Conservation (phyloP, 768 basidiomycete genomes). For the Suillus alpinus region DNA sequence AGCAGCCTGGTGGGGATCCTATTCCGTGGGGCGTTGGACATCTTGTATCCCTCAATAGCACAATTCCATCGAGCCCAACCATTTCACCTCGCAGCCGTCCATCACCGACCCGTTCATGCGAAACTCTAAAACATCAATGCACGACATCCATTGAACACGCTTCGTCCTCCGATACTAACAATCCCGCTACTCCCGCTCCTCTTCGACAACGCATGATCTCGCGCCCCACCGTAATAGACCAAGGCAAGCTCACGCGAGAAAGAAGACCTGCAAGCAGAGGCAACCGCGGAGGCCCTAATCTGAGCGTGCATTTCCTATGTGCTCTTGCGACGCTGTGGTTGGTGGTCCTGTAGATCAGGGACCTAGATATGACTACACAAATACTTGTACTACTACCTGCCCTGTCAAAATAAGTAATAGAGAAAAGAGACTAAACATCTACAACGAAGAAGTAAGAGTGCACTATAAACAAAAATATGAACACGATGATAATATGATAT, state of each 20-base stretch:
- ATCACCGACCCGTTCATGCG: neutral
- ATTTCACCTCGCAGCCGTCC: neutral
- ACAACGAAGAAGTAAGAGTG: constrained; percentile 6
- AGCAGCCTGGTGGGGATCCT: constrained; percentile 33
- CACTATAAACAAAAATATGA: constrained; percentile 7
- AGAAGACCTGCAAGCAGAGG: neutral
- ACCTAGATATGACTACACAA: neutral
- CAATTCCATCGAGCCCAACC: neutral
- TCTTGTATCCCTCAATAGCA: constrained; percentile 1
- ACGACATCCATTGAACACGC: neutral
- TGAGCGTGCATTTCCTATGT: neutral
- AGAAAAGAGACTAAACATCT: constrained; percentile 9
- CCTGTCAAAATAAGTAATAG: neutral
- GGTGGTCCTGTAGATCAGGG: neutral
- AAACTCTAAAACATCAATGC: neutral
- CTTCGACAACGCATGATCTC: neutral
- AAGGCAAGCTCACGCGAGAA: neutral
- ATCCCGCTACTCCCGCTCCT: neutral
- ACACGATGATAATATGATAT: neutral
- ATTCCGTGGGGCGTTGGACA: constrained; percentile 38
- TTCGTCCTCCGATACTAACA: neutral
- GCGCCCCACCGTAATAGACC: neutral
- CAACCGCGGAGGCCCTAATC: neutral
- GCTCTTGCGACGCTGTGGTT: neutral
- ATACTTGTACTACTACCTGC: neutral